phyloP scores from a whole-genome alignment of 2,329 filamentous ascomycete genomes.

The Verticillium longisporum region DNA sequence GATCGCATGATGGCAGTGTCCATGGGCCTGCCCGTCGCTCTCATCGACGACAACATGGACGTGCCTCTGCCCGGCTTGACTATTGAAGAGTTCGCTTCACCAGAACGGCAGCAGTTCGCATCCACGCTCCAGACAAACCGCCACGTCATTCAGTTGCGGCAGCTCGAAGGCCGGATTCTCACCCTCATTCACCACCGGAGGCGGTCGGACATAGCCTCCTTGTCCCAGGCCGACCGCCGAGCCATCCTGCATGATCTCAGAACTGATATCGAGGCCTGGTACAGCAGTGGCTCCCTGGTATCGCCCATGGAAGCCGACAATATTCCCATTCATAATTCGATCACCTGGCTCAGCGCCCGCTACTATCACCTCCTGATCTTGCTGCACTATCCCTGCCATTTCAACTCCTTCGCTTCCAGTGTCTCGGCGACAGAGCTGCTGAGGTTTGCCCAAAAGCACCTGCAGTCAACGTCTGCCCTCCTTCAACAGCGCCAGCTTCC shows the following conservation, averaged over 20 bases:
- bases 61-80: constrained; percentile 36
- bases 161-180: constrained; percentile 34
- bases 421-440: constrained; percentile 26
- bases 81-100: constrained; percentile 35
- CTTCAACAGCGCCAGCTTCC: constrained; percentile 35
- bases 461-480: constrained; percentile 32
- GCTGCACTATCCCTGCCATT: constrained; percentile 33
- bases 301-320: constrained; percentile 34
- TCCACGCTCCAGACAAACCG: constrained; percentile 35
- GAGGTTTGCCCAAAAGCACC: constrained; percentile 31
- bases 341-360: constrained; percentile 34
- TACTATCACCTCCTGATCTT: constrained; percentile 37
- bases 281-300: constrained; percentile 36
- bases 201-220: constrained; percentile 18
- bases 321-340: constrained; percentile 35
- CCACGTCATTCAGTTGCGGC: constrained; percentile 35
- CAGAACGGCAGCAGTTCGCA: constrained; percentile 28
- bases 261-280: constrained; percentile 40
- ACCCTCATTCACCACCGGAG: constrained; percentile 25
- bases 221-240: constrained; percentile 23
- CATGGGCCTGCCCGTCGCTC: constrained; percentile 29
- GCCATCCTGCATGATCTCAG: constrained; percentile 25
- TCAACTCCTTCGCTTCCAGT: constrained; percentile 25
- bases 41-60: constrained; percentile 30
- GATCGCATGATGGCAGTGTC: constrained; percentile 38